Percentiles rank a stretch among this genome's conserved stretches.
Evolutionary conservation across 306 rosid genomes (phyloP).

Genomic region (Casuarina glauca): DNA sequence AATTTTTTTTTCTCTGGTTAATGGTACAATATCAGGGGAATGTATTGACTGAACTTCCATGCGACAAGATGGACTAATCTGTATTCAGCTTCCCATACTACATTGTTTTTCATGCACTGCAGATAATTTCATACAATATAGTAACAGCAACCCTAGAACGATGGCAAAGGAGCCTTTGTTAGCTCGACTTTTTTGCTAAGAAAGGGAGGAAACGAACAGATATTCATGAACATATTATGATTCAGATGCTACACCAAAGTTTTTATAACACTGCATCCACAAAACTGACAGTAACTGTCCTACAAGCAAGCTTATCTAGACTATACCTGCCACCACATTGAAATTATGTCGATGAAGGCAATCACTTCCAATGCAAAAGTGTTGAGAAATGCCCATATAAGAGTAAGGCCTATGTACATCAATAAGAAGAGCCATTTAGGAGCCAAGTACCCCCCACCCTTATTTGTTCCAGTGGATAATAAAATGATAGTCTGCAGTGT

Average conservation of each 20-base stretch:
- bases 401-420: conserved; percentile 75
- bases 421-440: conserved; percentile 84
- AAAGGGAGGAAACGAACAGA: neutral
- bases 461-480: conserved; percentile 69
- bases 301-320: conserved; percentile 17
- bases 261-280: neutral
- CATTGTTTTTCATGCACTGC: neutral
- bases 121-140: neutral
- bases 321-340: conserved; percentile 94
- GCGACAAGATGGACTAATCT: neutral
- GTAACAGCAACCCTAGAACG: neutral
- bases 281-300: neutral
- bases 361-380: conserved; percentile 79
- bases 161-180: neutral
- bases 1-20: neutral
- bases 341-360: conserved; percentile 70
- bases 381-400: conserved; percentile 82
- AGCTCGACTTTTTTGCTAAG: neutral
- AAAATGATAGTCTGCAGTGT: conserved; percentile 74
- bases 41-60: neutral
- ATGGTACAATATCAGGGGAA: neutral
- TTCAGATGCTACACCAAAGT: neutral
- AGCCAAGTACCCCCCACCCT: conserved; percentile 81
- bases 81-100: neutral
- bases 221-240: neutral